Evolutionary conservation across 345 rosid species (phyloP).

Genomic region (Brassica cretica): DNA sequence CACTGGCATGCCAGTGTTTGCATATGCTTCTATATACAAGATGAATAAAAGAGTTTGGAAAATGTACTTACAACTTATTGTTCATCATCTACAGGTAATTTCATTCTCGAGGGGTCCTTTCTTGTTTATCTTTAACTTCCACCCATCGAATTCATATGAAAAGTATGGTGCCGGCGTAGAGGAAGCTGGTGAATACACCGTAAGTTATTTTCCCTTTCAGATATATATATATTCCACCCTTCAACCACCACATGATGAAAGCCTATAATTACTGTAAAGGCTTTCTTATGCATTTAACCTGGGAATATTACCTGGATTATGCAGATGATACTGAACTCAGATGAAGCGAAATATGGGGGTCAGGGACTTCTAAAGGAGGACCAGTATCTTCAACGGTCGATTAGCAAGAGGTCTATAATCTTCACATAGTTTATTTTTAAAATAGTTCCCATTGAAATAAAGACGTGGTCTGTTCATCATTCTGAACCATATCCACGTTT

Average conservation of each 20-base stretch:
- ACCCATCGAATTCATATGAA: conserved; percentile 66
- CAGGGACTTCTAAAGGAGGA: conserved; percentile 55
- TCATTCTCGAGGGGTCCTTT: conserved; percentile 83
- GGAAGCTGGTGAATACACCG: conserved; percentile 97
- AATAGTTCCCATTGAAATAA: conserved; percentile 16
- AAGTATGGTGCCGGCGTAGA: conserved; percentile 71
- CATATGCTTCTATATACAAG: conserved; percentile 10
- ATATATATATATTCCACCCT: neutral
- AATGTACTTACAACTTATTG: conserved; percentile 2
- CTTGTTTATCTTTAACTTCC: conserved; percentile 86
- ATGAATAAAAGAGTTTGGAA: neutral
- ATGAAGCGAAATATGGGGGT: conserved; percentile 82
- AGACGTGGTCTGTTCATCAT: conserved; percentile 9
- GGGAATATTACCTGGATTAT: conserved; percentile 1
- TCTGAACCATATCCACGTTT: conserved; percentile 20
- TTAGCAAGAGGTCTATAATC: conserved; percentile 57
- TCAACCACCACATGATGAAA: neutral
- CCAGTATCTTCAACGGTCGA: conserved; percentile 69
- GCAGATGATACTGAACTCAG: conserved; percentile 77
- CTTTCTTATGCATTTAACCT: conserved; percentile 12
- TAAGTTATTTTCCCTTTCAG: conserved; percentile 35
- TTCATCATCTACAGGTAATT: conserved; percentile 61
- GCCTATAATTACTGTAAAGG: neutral
- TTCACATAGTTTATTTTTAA: conserved; percentile 14
- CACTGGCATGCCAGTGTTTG: conserved; percentile 16